Base-by-base conservation (phyloP, 1,284 basidiomycete species). In the Sporisorium scitamineum region DNA sequence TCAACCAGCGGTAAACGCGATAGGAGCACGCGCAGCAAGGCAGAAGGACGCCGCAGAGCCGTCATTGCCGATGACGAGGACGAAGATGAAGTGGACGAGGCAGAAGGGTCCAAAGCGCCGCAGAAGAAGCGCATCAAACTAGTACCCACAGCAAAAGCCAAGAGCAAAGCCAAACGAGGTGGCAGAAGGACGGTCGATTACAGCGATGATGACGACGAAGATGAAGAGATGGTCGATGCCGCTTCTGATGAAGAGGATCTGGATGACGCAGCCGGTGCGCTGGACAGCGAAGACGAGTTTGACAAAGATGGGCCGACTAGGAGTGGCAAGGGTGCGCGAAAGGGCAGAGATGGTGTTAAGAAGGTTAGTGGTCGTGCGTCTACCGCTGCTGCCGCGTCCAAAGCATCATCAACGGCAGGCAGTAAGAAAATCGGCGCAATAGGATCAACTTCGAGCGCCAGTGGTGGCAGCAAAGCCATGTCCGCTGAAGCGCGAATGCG, bases 401-500 rank as follows among this genome's bases (percentile, higher is more conserved):
- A 60, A 42, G 9, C 51, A 26, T 22, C 64, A 24, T 31, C 54
- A 27, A 18, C 11, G 9, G 24, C 42, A 24, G 54, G 31, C 16
- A 18, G n/a, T 14, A 61, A 66, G 59, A 69, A 69, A 41, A 44
- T 60, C 1, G 24, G 34, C 1, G 20, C 41, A 13, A 10, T 53
- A 9, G 42, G 34, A 5, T 37, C 61, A n/a, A 44, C 67, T 4
- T 26, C 60, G 2, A 47, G 14, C 14, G 16, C 51, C 29, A 16
- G n/a, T 7, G 58, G 48, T 29, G 27, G 47, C 16, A 31, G 53
- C 29, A 74, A 74, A 29, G 8, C 51, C 39, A 61, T 75, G 62
- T 75, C 72, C 14, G 59, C 63, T 0, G 67, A 66, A 66, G 72
- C 62, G 14, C 42, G 61, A 4, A 63, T 76, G 64, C 60, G 73